These are phyloP conservation scores for Trametes sanguinea DNA, from an alignment of 768 basidiomycete species.

Conservation along the genomic window DNA sequence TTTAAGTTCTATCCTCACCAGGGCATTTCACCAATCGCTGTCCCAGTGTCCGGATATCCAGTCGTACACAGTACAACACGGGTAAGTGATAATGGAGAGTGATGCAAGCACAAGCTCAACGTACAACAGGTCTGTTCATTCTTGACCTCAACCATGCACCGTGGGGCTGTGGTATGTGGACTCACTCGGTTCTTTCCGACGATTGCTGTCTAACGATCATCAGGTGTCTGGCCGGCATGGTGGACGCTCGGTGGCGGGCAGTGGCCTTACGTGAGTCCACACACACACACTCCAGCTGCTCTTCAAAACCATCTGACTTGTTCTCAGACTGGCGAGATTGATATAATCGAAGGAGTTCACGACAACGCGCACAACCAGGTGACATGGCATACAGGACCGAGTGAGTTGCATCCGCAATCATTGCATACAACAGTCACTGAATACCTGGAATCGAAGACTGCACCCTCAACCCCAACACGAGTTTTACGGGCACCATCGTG, in stretches of 20 bases:
- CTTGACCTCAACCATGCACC: slow-evolving; percentile 83
- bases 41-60: slow-evolving; percentile 75
- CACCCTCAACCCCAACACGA: slow-evolving; percentile 50
- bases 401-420: slow-evolving; percentile 35
- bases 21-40: neutral
- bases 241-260: slow-evolving; percentile 63
- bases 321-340: slow-evolving; percentile 71
- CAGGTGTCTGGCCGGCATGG: slow-evolving; percentile 84
- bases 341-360: slow-evolving; percentile 84
- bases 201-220: neutral
- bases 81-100: slow-evolving; percentile 31
- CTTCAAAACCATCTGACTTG: neutral
- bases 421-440: neutral
- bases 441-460: slow-evolving; percentile 47
- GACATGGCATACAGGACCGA: slow-evolving; percentile 73
- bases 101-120: neutral
- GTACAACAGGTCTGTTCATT: slow-evolving; percentile 60
- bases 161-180: slow-evolving; percentile 77
- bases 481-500: slow-evolving; percentile 64
- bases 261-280: slow-evolving; percentile 63
- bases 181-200: neutral
- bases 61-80: slow-evolving; percentile 61
- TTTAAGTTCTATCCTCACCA: neutral
- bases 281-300: slow-evolving; percentile 14
- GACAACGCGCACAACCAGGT: slow-evolving; percentile 85